phyloP scores from a whole-genome alignment of 805 yeast species.

The Cyberlindnera maclurae region DNA sequence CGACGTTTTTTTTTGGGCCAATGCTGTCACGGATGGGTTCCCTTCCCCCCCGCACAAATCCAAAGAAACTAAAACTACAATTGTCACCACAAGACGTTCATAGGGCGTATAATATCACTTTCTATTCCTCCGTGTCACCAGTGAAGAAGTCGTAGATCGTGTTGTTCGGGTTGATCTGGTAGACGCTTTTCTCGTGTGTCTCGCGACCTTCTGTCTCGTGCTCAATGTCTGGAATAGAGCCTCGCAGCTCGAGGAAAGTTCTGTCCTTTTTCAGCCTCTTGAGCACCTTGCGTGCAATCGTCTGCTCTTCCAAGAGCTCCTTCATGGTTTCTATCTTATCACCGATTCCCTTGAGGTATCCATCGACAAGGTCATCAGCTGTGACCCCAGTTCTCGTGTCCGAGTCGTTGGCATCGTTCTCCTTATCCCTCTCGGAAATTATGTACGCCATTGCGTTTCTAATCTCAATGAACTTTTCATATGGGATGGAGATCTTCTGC shows the following conservation, averaged over 20 bases:
- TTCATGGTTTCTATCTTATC: constrained; percentile 61
- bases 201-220: constrained; percentile 21
- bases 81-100: no score
- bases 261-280: constrained; percentile 79
- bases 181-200: constrained; percentile 21
- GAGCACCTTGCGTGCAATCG: constrained; percentile 70
- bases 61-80: no score
- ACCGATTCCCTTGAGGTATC: constrained; percentile 74
- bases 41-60: no score
- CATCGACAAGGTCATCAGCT: constrained; percentile 62
- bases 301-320: constrained; percentile 64
- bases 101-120: no score
- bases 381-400: constrained; percentile 42
- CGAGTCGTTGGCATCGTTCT: constrained; percentile 30
- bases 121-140: constrained; percentile 11
- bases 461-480: constrained; percentile 80
- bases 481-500: constrained; percentile 53
- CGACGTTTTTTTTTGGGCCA: no score
- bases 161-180: constrained; percentile 67
- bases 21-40: no score
- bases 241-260: constrained; percentile 63
- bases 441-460: constrained; percentile 71
- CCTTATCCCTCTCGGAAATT: constrained; percentile 49
- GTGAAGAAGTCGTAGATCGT: constrained; percentile 52
- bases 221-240: constrained; percentile 25